Evolutionary conservation across 1,139 yeast genomes (phyloP), one percentile per base, ranked within the genome.

Genomic region (Suzukiozyma palmioleophila): DNA sequence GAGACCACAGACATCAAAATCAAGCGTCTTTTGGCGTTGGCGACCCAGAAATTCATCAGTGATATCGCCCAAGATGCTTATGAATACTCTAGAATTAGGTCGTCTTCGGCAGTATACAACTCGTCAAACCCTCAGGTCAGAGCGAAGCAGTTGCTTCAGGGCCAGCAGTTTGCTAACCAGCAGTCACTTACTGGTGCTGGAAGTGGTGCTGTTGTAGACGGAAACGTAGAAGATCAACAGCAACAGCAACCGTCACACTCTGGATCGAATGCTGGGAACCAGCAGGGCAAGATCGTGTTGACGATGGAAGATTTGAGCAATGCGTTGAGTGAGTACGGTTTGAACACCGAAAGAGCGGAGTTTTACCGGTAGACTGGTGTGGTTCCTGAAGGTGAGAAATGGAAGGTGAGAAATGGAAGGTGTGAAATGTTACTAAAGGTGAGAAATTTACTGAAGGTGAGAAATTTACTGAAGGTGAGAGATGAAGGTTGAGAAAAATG

Each of bases 61-160:
- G 98, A 92, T 57, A 83, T 94, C 30, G 96, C 98, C 1, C 89
- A 90, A 15, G 97, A 94, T 59, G 97, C 98, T 0, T 92, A 88
- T 59, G 98, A 94, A 57, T 90, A 88, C 58, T 84, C 96, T 9
- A 71, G 97, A 45, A 92, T 94, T 50, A 74, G 97, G 44, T 86
- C 90, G 18, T 75, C 89, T 8, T 77, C 88, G 5, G 82, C 96
- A 0, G 95, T 87, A 15, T 84, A 87, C 52, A 82, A 84, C 51
- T 81, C 95, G 1, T 74, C 87, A 33, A 88, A 88, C 54, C 96
- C 96, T 3, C 95, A 87, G 56, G 84, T 82, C 0, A 69, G 96
- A 50, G 95, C 96, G 0, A 76, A 88, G 48, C 86, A 90, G 41
- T 68, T 81, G 55, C 69, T 79, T 57, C 88, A 83, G 49, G 81